Evolutionary conservation across 495 filamentous ascomycete species (phyloP).

Genomic region (Annulohypoxylon nitens): DNA sequence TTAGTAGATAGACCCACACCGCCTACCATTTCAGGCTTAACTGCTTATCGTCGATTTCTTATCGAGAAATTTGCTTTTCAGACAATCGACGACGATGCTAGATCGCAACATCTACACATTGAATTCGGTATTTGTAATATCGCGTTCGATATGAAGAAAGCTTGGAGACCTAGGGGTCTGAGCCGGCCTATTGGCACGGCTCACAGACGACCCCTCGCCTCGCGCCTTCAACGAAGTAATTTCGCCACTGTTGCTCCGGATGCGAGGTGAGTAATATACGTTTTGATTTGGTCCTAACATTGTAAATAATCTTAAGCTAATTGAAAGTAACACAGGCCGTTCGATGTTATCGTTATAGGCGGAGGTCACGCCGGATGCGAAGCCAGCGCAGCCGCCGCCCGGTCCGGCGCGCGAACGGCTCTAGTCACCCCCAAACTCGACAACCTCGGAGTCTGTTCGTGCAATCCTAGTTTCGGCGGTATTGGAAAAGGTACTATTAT

Average conservation of each 20-base stretch:
- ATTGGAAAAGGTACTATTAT: conserved; percentile 99
- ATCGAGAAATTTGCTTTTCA: conserved; percentile 34
- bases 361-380: conserved; percentile 96
- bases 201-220: conserved; percentile 27
- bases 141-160: conserved; percentile 50
- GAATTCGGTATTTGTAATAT: background rate
- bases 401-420: conserved; percentile 88
- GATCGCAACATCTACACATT: conserved; percentile 10
- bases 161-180: conserved; percentile 53
- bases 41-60: conserved; percentile 37
- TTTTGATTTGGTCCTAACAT: too few species aligned
- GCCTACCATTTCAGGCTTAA: conserved; percentile 21
- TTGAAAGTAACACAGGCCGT: conserved; percentile 64
- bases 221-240: conserved; percentile 39
- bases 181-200: conserved; percentile 42
- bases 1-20: conserved; percentile 2
- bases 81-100: conserved; percentile 16
- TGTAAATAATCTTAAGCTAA: conserved; percentile 18
- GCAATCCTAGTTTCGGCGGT: conserved; percentile 96
- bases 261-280: conserved; percentile 50
- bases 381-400: conserved; percentile 92
- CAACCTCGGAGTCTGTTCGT: conserved; percentile 95
- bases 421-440: conserved; percentile 87
- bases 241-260: conserved; percentile 57
- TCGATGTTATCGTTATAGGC: conserved; percentile 95